Percentiles rank a stretch among this genome's conserved stretches.
Conservation (phyloP, 805 yeast genomes). For the Hanseniaspora nectarophila region DNA sequence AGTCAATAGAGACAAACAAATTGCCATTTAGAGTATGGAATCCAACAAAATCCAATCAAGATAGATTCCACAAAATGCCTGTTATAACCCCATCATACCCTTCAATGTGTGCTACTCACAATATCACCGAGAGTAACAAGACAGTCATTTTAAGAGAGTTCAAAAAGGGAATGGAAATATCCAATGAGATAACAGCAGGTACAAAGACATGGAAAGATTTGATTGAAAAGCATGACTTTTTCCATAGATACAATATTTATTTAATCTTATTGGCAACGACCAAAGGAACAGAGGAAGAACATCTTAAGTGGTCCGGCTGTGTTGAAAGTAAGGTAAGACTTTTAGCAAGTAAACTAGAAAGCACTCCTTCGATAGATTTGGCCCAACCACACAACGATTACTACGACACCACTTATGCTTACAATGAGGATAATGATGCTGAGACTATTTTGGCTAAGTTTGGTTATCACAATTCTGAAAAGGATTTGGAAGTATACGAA, state of each 20-base stretch:
- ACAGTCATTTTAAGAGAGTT: slow-evolving; percentile 70
- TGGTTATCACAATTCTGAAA: slow-evolving; percentile 49
- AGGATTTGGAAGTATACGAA: slow-evolving; percentile 27
- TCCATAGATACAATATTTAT: slow-evolving; percentile 74
- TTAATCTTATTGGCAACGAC: slow-evolving; percentile 72
- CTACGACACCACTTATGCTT: slow-evolving; percentile 44
- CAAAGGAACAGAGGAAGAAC: slow-evolving; percentile 62
- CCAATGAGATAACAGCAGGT: slow-evolving; percentile 55
- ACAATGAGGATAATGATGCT: slow-evolving; percentile 43
- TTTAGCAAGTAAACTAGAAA: slow-evolving; percentile 73
- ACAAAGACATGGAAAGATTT: slow-evolving; percentile 62
- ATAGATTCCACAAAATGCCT: slow-evolving; percentile 88
- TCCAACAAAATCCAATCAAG: slow-evolving; percentile 80
- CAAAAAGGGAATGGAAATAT: slow-evolving; percentile 57
- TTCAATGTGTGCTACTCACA: slow-evolving; percentile 93
- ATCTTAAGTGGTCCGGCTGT: slow-evolving; percentile 81
- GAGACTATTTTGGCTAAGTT: slow-evolving; percentile 47
- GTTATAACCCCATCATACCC: slow-evolving; percentile 97
- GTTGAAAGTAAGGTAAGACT: slow-evolving; percentile 79
- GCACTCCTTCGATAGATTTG: slow-evolving; percentile 55
- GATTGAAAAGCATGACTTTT: slow-evolving; percentile 69
- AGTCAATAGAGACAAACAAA: slow-evolving; percentile 94
- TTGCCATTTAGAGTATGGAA: slow-evolving; percentile 94
- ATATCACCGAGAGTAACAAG: slow-evolving; percentile 80
- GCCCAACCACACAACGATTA: slow-evolving; percentile 88